Percentiles rank a stretch among this genome's conserved stretches.
These are phyloP conservation scores for Boehmeria nivea DNA, from an alignment of 306 rosid genomes.

Conservation along the genomic window DNA sequence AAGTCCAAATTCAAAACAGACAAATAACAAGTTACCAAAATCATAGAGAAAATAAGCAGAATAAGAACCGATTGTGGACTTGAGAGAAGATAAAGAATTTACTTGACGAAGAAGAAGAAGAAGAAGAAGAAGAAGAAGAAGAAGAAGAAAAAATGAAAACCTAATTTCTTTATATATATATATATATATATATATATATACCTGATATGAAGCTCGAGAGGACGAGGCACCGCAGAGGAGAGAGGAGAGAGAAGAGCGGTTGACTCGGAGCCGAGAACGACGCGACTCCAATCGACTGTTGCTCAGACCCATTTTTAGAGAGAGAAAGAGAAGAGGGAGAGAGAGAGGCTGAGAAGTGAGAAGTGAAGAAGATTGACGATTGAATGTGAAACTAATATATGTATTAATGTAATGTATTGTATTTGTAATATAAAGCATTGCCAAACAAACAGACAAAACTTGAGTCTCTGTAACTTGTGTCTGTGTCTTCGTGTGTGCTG, in stretches of 20 bases:
- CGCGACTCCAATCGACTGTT: conserved; percentile 61
- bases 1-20: conserved; percentile 4
- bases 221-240: conserved; percentile 72
- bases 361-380: conserved; percentile 3
- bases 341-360: not conserved
- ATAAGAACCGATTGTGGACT: not conserved
- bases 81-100: not conserved
- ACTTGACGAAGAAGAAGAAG: not conserved
- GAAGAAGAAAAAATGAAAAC: conserved; percentile 3
- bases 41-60: not conserved
- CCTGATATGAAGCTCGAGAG: conserved; percentile 59
- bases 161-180: not conserved
- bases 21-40: conserved; percentile 21
- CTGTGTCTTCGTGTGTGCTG: too few species aligned
- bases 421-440: too few species aligned
- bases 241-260: conserved; percentile 58
- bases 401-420: too few species aligned
- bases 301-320: conserved; percentile 59
- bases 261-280: conserved; percentile 47
- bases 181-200: conserved; percentile 13
- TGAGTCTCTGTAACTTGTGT: conserved; percentile 6
- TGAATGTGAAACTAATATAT: too few species aligned
- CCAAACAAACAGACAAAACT: too few species aligned
- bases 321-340: conserved; percentile 8
- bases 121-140: conserved; percentile 11